Evolutionary conservation across 1,284 basidiomycete species (phyloP).

Genomic region (Tremellales sp.): DNA sequence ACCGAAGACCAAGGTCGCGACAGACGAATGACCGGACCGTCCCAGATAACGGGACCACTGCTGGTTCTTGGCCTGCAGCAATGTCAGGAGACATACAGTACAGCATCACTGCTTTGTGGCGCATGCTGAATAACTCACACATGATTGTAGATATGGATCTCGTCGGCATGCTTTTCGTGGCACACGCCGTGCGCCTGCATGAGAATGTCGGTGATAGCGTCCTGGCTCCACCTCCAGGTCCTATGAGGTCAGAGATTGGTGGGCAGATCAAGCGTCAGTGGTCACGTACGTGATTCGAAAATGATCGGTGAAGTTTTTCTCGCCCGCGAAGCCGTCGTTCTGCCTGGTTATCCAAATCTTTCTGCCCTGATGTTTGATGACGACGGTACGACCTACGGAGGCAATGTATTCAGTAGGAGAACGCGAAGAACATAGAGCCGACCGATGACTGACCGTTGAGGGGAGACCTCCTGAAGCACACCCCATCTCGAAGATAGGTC

Average conservation of each 20-base stretch:
- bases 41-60: slow-evolving; percentile 17
- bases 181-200: slow-evolving; percentile 16
- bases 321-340: too few relatives aligned
- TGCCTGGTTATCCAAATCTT: too few relatives aligned
- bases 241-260: too few relatives aligned
- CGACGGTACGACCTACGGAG: too few relatives aligned
- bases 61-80: not conserved
- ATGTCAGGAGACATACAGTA: not conserved
- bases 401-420: too few relatives aligned
- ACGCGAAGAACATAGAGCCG: too few relatives aligned
- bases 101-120: too few relatives aligned
- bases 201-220: slow-evolving; percentile 13
- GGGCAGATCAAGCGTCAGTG: not conserved
- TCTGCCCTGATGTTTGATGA: too few relatives aligned
- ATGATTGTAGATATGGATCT: slow-evolving; percentile 28
- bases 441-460: too few relatives aligned
- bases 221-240: not conserved
- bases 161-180: slow-evolving; percentile 18
- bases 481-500: too few relatives aligned
- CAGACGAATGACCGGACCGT: slow-evolving; percentile 19
- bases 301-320: too few relatives aligned
- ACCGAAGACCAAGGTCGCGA: slow-evolving; percentile 27
- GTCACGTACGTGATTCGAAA: not conserved
- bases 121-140: not conserved
- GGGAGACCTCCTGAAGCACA: too few relatives aligned